Evolutionary conservation across 257 asterid species (phyloP).

Genomic region (Avicennia marina): DNA sequence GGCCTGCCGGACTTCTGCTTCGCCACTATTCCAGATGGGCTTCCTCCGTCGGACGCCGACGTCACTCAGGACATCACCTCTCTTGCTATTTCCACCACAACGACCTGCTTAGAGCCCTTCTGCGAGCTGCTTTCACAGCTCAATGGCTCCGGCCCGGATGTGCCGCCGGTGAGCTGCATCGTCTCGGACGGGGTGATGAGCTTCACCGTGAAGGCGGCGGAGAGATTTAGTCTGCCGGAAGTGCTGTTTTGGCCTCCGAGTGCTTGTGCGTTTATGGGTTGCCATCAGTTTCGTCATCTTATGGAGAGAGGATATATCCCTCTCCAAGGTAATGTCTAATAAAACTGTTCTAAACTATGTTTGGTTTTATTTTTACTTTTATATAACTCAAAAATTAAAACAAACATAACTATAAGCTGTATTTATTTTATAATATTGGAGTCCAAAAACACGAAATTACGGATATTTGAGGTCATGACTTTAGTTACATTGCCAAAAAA

Average conservation of each 20-base stretch:
- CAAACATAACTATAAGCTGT: no score
- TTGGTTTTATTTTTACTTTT: no score
- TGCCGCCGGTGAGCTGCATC: conserved; percentile 52
- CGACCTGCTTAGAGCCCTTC: conserved; percentile 43
- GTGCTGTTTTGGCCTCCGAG: conserved; percentile 45
- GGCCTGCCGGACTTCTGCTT: conserved; percentile 41
- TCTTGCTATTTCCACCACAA: conserved; percentile 31
- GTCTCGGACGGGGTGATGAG: conserved; percentile 48
- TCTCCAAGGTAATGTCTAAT: conserved; percentile 51
- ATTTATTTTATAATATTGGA: no score
- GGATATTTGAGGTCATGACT: no score
- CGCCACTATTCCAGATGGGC: no score
- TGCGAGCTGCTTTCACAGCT: conserved; percentile 33
- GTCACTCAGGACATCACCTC: conserved; percentile 43
- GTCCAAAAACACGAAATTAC: no score
- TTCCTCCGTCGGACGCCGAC: conserved; percentile 44
- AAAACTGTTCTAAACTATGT: no score
- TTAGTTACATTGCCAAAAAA: no score
- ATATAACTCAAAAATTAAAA: no score
- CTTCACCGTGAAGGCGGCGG: conserved; percentile 45
- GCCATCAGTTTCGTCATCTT: conserved; percentile 29
- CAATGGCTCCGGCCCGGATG: conserved; percentile 13
- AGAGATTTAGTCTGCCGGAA: conserved; percentile 40
- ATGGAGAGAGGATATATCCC: conserved; percentile 40
- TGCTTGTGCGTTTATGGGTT: conserved; percentile 43